Evolutionary conservation across 148 eudicot genomes (phyloP).

Genomic region (Mesembryanthemum crystallinum): DNA sequence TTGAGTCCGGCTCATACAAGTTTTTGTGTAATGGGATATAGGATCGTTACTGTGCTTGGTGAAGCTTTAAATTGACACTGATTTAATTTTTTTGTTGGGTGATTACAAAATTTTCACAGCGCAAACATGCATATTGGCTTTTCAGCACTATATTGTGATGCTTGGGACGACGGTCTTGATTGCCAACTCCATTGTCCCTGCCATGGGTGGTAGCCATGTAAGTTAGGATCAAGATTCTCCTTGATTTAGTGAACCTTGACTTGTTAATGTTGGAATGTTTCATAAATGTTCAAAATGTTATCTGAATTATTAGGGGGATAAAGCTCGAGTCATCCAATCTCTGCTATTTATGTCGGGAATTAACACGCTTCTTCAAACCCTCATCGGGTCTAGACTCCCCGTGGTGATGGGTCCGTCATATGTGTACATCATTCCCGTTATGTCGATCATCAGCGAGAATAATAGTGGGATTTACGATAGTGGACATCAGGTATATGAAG

Average conservation of each 20-base stretch:
- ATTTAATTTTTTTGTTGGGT: background rate
- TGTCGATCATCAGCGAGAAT: slow-evolving; percentile 55
- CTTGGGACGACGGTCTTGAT: slow-evolving; percentile 84
- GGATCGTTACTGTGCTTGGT: no score
- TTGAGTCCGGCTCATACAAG: no score
- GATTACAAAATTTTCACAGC: slow-evolving; percentile 40
- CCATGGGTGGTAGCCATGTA: slow-evolving; percentile 79
- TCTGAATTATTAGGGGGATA: slow-evolving; percentile 64
- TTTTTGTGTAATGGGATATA: no score
- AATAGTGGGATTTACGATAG: slow-evolving; percentile 31
- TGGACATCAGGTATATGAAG: slow-evolving; percentile 72
- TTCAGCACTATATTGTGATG: slow-evolving; percentile 95
- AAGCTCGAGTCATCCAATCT: slow-evolving; percentile 80
- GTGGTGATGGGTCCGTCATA: slow-evolving; percentile 96
- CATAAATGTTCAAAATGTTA: background rate
- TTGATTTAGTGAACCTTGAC: background rate
- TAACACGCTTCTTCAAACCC: slow-evolving; percentile 84
- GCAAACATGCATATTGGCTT: slow-evolving; percentile 61
- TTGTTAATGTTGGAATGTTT: background rate
- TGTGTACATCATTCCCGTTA: slow-evolving; percentile 59
- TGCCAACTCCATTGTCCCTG: slow-evolving; percentile 64
- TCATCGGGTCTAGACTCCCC: slow-evolving; percentile 83
- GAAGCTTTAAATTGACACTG: no score
- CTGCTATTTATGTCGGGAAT: slow-evolving; percentile 82
- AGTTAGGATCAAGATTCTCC: slow-evolving; percentile 25